Percentiles rank a stretch among this genome's conserved stretches.
phyloP scores from a whole-genome alignment of 352 stramenopile genomes.

The Globisporangium iwayamae region DNA sequence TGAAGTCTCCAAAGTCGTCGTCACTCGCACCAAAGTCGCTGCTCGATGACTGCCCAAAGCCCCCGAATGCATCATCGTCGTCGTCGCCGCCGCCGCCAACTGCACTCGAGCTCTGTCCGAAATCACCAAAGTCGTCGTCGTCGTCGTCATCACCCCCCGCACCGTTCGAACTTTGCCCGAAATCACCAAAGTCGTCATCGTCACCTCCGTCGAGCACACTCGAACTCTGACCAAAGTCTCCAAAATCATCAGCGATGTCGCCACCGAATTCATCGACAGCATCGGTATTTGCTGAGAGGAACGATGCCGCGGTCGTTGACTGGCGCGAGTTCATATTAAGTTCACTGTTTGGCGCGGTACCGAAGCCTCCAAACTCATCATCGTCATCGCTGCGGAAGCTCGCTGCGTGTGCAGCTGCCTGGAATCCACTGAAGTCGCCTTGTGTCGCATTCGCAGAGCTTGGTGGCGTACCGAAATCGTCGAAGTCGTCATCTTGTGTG shows the following conservation, averaged over 20 bases:
- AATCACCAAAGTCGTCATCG: slow-evolving; percentile 32
- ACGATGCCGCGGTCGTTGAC: not conserved
- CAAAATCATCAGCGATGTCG: slow-evolving; percentile 34
- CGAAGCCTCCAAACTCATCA: slow-evolving; percentile 10
- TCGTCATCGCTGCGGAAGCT: not conserved
- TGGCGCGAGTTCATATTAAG: not conserved
- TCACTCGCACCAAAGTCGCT: not conserved
- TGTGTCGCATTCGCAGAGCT: not conserved
- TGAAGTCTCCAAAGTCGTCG: slow-evolving; percentile 19
- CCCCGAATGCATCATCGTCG: not conserved
- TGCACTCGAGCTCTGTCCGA: slow-evolving; percentile 6
- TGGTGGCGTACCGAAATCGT: not conserved
- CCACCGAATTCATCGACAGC: not conserved
- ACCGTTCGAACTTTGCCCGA: slow-evolving; percentile 10
- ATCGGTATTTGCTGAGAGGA: not conserved
- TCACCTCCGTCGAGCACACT: not conserved
- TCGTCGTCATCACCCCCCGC: slow-evolving; percentile 2
- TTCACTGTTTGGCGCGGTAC: not conserved
- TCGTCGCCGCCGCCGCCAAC: not conserved
- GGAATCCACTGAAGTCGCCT: not conserved
- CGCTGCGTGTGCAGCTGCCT: too few relatives aligned
- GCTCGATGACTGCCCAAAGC: not conserved
- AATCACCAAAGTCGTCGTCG: slow-evolving; percentile 30
- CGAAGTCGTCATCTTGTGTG: not conserved
- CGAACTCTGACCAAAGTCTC: slow-evolving; percentile 12